Evolutionary conservation across 140 eudicot genomes (phyloP), one percentile per base, ranked within the genome.

Genomic region (Bidens hawaiensis): DNA sequence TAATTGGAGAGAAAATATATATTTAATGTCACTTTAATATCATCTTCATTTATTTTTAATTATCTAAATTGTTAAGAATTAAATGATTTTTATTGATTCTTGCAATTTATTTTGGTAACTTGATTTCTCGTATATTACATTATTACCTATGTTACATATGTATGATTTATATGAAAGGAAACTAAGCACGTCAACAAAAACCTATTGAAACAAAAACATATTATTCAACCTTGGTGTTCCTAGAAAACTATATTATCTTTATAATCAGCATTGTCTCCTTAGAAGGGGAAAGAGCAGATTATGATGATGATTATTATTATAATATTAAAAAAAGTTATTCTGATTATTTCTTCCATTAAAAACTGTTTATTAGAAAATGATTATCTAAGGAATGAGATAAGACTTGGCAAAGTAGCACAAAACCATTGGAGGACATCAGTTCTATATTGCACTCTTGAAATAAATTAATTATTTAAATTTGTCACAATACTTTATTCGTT

Each of bases 221-320:
- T 12, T 13, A 22, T 16, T 25, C 40, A 67, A 16, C 41, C 1
- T 53, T 67, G 53, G 26, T 25, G 64, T 54, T 42, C 30, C 8
- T 53, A 23, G 34, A 3, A 36, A 52, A 24, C 18, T 11, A 38
- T 40, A 53, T 38, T 67, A 16, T 53, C 64, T 25, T 23, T 67
- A 21, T 67, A 67, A 53, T 67, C 51, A 67, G 11, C 54, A 12
- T 17, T 67, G 72, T 67, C 72, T 40, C 64, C 72, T 52, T 27
- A 53, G 64, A 53, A 67, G 72, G 72, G 55, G 72, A 67, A 67
- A 56, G 64, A 53, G 22, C 55, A 38, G 14, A 67, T 65, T 33
- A 23, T 67, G 16, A 53, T 53, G 30, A 53, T 67, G 30, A 53
- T 36, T 16, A 14, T 36, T 40, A 67, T 52, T 33, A 66, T 33